Percentiles rank a stretch among this genome's conserved stretches.
phyloP scores from a whole-genome alignment of 164 flowering plant genomes.

The Magnolia officinalis region DNA sequence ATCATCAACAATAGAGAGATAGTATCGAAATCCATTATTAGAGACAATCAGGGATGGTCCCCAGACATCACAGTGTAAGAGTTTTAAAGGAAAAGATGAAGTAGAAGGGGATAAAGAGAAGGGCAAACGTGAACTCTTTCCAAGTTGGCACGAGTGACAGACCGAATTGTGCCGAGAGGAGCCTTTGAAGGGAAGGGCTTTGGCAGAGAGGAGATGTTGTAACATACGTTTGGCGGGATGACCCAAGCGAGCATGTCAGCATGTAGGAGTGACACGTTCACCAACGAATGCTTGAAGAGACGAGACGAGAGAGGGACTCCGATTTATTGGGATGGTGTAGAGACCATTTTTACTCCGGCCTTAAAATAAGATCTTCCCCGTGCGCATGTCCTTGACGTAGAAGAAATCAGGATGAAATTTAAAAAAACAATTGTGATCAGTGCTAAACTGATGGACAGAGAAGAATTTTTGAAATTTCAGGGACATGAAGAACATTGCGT shows the following conservation, averaged over 20 bases:
- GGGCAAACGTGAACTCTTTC: not conserved
- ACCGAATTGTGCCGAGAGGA: not conserved
- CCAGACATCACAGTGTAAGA: constrained; percentile 6
- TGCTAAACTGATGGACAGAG: not conserved
- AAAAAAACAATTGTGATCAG: not conserved
- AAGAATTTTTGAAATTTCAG: not conserved
- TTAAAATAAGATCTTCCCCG: not conserved
- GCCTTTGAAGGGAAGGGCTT: not conserved
- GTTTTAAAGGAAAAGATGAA: not conserved
- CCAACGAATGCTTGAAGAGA: not conserved
- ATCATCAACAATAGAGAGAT: constrained; percentile 5
- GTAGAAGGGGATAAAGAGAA: not conserved
- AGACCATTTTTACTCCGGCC: not conserved
- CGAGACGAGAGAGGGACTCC: not conserved
- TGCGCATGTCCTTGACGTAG: not conserved
- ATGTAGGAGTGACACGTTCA: not conserved
- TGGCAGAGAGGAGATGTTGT: not conserved
- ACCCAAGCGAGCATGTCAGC: not conserved
- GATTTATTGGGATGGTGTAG: not conserved
- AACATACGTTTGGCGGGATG: not conserved
- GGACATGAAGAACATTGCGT: not conserved
- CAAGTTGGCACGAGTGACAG: not conserved
- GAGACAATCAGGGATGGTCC: not conserved
- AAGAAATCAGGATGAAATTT: not conserved
- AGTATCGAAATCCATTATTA: not conserved